phyloP scores from a whole-genome alignment of 306 rosid species.

The Rosa chinensis region DNA sequence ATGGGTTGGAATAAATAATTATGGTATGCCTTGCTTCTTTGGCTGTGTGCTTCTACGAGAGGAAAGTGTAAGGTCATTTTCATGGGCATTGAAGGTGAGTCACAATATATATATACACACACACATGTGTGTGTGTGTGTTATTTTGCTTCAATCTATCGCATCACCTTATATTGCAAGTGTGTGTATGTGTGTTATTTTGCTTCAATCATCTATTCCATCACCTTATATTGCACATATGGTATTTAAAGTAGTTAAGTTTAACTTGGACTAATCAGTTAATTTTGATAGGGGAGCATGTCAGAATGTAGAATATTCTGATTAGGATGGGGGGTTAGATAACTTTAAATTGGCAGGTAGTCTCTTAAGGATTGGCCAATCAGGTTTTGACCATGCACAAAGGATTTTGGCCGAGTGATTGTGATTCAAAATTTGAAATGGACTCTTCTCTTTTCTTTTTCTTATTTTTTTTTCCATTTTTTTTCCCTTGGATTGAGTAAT shows the following conservation, averaged over 20 bases:
- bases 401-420: background rate
- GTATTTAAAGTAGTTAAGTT: conserved; percentile 1
- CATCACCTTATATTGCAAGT: conserved; percentile 7
- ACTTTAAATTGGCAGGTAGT: background rate
- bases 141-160: background rate
- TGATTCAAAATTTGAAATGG: background rate
- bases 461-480: background rate
- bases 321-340: conserved; percentile 5
- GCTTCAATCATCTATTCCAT: background rate
- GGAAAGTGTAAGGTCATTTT: conserved; percentile 72
- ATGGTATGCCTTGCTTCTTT: conserved; percentile 98
- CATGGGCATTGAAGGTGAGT: conserved; percentile 88
- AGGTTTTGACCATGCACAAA: conserved; percentile 4
- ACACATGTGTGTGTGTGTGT: background rate
- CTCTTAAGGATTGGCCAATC: background rate
- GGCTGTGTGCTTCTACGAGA: conserved; percentile 86
- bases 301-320: conserved; percentile 11
- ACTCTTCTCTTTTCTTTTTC: background rate
- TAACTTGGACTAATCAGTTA: conserved; percentile 13
- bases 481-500: background rate
- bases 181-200: conserved; percentile 6
- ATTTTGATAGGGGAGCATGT: conserved; percentile 7
- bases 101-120: background rate
- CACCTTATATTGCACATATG: conserved; percentile 12
- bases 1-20: conserved; percentile 95